Evolutionary conservation across 352 stramenopile genomes (phyloP).

Genomic region (Phytophthora kernoviae): DNA sequence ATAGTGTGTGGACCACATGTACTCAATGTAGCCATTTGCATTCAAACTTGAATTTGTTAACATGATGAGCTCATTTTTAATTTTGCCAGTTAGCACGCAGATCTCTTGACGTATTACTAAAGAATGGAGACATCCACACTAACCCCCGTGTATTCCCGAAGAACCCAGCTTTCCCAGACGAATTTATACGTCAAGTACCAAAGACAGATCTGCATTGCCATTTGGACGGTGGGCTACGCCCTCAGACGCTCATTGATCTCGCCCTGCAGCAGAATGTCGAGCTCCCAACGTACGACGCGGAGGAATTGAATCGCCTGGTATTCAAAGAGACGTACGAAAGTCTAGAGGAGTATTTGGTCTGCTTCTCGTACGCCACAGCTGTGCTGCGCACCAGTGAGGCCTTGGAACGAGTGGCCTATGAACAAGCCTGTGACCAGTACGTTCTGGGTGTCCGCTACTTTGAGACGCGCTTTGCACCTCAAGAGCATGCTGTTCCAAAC

Average conservation of each 20-base stretch:
- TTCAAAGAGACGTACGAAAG: slow-evolving; percentile 86
- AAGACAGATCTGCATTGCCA: slow-evolving; percentile 91
- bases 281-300: slow-evolving; percentile 74
- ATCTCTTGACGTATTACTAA: too few relatives aligned
- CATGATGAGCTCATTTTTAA: too few relatives aligned
- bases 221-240: slow-evolving; percentile 83
- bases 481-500: slow-evolving; percentile 71
- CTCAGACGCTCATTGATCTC: slow-evolving; percentile 84
- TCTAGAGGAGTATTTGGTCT: slow-evolving; percentile 85
- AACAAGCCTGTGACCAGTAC: slow-evolving; percentile 85
- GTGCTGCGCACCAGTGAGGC: slow-evolving; percentile 62
- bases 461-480: slow-evolving; percentile 86
- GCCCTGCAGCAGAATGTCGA: slow-evolving; percentile 65
- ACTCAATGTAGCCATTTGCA: too few relatives aligned
- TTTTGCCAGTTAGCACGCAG: too few relatives aligned
- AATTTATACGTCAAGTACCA: slow-evolving; percentile 70
- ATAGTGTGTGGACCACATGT: too few relatives aligned
- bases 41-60: too few relatives aligned
- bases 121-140: too few relatives aligned
- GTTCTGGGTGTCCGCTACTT: slow-evolving; percentile 83
- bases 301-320: slow-evolving; percentile 57
- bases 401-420: slow-evolving; percentile 86
- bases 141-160: slow-evolving; percentile 39
- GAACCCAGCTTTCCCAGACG: slow-evolving; percentile 68
- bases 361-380: slow-evolving; percentile 78